These are phyloP conservation scores for Aspergillus avenaceus DNA, from an alignment of 495 filamentous ascomycete species.

Conservation along the genomic window DNA sequence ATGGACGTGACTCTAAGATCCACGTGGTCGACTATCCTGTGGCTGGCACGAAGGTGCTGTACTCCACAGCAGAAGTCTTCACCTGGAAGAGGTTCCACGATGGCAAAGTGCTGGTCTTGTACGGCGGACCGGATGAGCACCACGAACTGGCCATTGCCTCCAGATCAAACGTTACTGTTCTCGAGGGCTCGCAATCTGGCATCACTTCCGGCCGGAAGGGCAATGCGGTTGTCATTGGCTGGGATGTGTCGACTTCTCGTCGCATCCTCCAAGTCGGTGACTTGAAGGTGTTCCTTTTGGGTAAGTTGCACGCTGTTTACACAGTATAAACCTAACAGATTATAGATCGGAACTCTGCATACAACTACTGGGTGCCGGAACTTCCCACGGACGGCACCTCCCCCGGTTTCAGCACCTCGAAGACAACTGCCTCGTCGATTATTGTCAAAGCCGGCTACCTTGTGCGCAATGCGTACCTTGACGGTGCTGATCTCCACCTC, in stretches of 20 bases:
- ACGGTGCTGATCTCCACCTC: constrained; percentile 50
- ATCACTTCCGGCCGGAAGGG: constrained; percentile 39
- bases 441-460: constrained; percentile 74
- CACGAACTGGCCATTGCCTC: constrained; percentile 62
- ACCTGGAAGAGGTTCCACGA: constrained; percentile 62
- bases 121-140: constrained; percentile 63
- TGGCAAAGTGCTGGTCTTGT: constrained; percentile 62
- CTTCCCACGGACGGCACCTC: constrained; percentile 29
- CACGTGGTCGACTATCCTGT: constrained; percentile 72
- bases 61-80: constrained; percentile 74
- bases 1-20: constrained; percentile 71
- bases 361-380: constrained; percentile 70
- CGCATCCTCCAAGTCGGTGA: constrained; percentile 53
- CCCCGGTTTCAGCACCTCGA: constrained; percentile 35
- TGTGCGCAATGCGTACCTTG: constrained; percentile 56
- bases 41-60: constrained; percentile 58
- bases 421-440: constrained; percentile 43
- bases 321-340: constrained; percentile 1
- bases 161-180: constrained; percentile 31
- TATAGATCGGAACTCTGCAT: constrained; percentile 65
- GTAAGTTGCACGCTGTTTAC: constrained; percentile 15
- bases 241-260: constrained; percentile 46
- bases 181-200: constrained; percentile 44
- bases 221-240: constrained; percentile 51
- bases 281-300: constrained; percentile 52